Evolutionary conservation across 352 stramenopile species (phyloP).

Genomic region (Pythium apleroticum): DNA sequence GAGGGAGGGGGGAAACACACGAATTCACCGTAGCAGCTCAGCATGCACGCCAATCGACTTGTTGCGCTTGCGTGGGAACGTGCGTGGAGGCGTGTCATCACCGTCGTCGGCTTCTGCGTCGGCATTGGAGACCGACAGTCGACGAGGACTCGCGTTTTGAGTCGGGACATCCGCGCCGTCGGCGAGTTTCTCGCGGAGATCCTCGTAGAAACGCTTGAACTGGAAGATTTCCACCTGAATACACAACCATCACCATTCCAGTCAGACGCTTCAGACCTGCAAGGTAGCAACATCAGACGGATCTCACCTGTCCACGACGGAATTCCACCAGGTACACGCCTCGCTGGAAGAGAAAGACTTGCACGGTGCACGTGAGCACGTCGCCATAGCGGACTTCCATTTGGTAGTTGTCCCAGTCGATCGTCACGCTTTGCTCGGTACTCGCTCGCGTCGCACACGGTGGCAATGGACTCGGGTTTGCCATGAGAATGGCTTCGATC

Average conservation of each 20-base stretch:
- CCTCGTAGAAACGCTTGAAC: constrained; percentile 88
- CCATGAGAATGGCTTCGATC: constrained; percentile 54
- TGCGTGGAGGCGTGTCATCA: not conserved
- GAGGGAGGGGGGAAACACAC: not conserved
- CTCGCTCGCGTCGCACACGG: constrained; percentile 3
- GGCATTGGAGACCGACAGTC: not conserved
- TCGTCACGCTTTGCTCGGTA: constrained; percentile 41
- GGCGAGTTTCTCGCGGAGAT: constrained; percentile 63
- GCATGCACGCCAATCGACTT: constrained; percentile 51
- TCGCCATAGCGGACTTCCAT: constrained; percentile 65
- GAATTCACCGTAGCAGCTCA: constrained; percentile 24
- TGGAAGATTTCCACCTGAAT: constrained; percentile 83
- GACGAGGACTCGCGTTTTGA: constrained; percentile 2
- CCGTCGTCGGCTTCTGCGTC: not conserved
- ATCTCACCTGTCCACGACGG: constrained; percentile 59
- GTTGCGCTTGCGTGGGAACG: constrained; percentile 52
- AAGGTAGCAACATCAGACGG: not conserved
- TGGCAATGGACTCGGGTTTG: constrained; percentile 44
- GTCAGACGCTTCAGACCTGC: not conserved
- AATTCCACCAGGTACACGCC: constrained; percentile 84
- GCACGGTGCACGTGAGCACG: constrained; percentile 71
- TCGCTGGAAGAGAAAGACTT: constrained; percentile 79
- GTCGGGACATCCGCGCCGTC: constrained; percentile 38
- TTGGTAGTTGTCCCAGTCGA: constrained; percentile 77
- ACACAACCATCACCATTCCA: not conserved